Conservation (phyloP, 2,329 filamentous ascomycete species). For the Aspergillus puulaauensis region DNA sequence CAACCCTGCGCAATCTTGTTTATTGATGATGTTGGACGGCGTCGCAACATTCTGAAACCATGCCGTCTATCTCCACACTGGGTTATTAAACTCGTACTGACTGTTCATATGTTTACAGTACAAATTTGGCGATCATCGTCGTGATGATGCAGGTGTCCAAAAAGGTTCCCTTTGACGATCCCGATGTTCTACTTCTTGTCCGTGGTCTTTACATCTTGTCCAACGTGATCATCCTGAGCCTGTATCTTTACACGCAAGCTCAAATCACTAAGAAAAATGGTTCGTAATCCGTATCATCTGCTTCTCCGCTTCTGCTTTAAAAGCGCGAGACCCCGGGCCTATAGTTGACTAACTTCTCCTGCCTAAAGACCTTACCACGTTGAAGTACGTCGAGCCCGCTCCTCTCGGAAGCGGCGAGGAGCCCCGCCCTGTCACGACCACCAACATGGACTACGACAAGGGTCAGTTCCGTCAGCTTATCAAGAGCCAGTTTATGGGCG, state of each 20-base stretch:
- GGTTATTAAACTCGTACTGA: constrained; percentile 13
- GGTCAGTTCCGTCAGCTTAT: constrained; percentile 79
- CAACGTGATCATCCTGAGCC: constrained; percentile 76
- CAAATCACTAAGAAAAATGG: constrained; percentile 97
- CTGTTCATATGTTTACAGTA: constrained; percentile 52
- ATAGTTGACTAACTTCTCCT: constrained; percentile 1
- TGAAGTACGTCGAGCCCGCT: constrained; percentile 97
- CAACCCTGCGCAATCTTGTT: neutral
- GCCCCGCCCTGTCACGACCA: constrained; percentile 94
- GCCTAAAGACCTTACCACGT: constrained; percentile 79
- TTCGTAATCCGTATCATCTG: constrained; percentile 45
- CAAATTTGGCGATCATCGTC: constrained; percentile 91
- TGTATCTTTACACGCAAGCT: constrained; percentile 83
- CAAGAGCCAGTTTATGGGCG: constrained; percentile 90
- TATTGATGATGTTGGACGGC: neutral
- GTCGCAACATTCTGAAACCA: neutral
- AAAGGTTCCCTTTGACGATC: constrained; percentile 91
- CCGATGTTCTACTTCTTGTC: constrained; percentile 64
- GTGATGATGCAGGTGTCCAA: constrained; percentile 99
- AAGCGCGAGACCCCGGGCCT: neutral
- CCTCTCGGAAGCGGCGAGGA: constrained; percentile 92
- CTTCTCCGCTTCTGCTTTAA: neutral
- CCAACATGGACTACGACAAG: constrained; percentile 90
- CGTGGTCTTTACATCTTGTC: constrained; percentile 66
- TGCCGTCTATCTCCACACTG: neutral